Percentiles rank a stretch among this genome's conserved stretches.
Evolutionary conservation across 2,329 filamentous ascomycete species (phyloP).

Genomic region (Epichloe gansuensis): DNA sequence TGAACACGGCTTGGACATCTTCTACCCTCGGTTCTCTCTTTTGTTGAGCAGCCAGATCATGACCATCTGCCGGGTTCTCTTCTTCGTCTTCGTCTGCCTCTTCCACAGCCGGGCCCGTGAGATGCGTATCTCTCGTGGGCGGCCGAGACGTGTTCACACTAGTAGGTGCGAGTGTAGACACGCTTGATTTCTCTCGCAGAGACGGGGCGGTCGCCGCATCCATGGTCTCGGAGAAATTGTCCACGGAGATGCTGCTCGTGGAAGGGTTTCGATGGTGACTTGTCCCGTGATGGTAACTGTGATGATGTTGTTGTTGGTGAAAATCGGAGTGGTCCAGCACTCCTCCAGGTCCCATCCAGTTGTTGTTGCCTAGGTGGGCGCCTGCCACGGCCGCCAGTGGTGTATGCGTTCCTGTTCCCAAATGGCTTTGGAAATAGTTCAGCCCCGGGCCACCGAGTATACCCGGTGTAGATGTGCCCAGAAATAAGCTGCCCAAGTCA

Average conservation of each 20-base stretch:
- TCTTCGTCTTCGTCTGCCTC: slow-evolving; percentile 24
- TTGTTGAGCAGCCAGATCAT: background rate
- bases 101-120: slow-evolving; percentile 24
- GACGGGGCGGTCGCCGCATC: slow-evolving; percentile 20
- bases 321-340: slow-evolving; percentile 6
- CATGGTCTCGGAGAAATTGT: slow-evolving; percentile 22
- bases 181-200: slow-evolving; percentile 46
- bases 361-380: slow-evolving; percentile 32
- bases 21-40: slow-evolving; percentile 66
- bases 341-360: slow-evolving; percentile 20
- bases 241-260: slow-evolving; percentile 33
- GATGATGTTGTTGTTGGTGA: slow-evolving; percentile 6
- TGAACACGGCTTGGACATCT: slow-evolving; percentile 85
- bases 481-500: slow-evolving; percentile 43
- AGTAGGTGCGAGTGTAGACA: slow-evolving; percentile 47
- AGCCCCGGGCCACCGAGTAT: slow-evolving; percentile 63
- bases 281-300: slow-evolving; percentile 11
- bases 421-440: slow-evolving; percentile 70
- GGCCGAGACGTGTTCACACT: slow-evolving; percentile 41
- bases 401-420: slow-evolving; percentile 65
- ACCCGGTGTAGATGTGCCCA: slow-evolving; percentile 47
- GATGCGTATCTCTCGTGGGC: slow-evolving; percentile 39
- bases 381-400: slow-evolving; percentile 69
- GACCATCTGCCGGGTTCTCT: slow-evolving; percentile 14
- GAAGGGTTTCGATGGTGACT: slow-evolving; percentile 32